Conservation (phyloP, 768 basidiomycete genomes). For the Psilocybe subaeruginosa region DNA sequence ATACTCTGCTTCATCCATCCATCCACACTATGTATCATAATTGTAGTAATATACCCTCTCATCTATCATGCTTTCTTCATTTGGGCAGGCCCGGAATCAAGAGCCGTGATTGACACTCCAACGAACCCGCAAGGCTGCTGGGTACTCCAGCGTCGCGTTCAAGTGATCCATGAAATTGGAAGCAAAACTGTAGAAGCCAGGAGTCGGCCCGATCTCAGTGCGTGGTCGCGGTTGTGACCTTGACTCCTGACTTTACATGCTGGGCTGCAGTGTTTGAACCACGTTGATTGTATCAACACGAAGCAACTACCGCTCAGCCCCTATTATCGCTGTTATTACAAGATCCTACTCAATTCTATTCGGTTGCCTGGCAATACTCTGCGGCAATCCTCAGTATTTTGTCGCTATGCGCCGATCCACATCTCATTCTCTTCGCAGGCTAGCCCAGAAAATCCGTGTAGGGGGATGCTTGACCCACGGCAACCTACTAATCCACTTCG, state of each 20-base stretch:
- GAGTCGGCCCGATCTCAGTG: neutral
- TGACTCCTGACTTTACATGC: neutral
- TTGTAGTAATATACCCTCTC: neutral
- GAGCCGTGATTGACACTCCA: neutral
- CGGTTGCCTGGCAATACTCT: too few relatives aligned
- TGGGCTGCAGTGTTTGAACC: neutral
- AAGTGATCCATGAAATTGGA: neutral
- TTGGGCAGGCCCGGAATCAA: neutral
- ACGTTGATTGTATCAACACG: neutral
- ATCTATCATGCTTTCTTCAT: neutral
- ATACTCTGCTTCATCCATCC: neutral
- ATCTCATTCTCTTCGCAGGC: too few relatives aligned
- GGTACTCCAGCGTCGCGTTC: neutral
- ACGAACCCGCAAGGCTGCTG: neutral
- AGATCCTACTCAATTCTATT: too few relatives aligned
- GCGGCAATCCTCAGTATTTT: too few relatives aligned
- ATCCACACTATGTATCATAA: neutral
- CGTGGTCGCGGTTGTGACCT: conserved; percentile 1
- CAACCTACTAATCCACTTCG: too few relatives aligned
- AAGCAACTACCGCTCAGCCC: neutral
- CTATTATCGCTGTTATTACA: too few relatives aligned
- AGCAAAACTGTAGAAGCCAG: neutral
- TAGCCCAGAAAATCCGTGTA: too few relatives aligned
- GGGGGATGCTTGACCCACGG: too few relatives aligned
- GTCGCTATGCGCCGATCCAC: too few relatives aligned